Percentiles rank a stretch among this genome's conserved stretches.
phyloP scores from a whole-genome alignment of 1,139 yeast species.

The Candida sp. region DNA sequence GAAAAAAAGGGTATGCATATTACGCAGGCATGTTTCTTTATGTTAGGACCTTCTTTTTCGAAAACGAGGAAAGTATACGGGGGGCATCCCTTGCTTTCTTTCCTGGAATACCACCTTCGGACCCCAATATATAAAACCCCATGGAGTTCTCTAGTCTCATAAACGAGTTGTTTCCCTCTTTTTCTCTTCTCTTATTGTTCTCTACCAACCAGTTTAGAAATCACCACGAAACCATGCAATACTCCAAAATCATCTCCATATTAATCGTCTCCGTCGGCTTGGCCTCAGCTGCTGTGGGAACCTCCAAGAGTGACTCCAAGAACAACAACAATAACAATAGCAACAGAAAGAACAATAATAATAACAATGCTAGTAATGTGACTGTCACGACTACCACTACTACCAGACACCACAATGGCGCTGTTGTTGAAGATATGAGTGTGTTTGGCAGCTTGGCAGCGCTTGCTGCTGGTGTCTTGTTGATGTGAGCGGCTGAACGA shows the following conservation, averaged over 20 bases:
- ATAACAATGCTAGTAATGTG: background rate
- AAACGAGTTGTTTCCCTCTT: background rate
- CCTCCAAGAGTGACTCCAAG: background rate
- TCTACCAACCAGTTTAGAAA: background rate
- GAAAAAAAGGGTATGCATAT: background rate
- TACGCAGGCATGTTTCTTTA: background rate
- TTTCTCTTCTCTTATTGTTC: background rate
- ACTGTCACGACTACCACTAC: background rate
- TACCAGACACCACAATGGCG: slow-evolving; percentile 2
- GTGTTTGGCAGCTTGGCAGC: slow-evolving; percentile 2
- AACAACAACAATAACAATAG: background rate
- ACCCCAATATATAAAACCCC: no score
- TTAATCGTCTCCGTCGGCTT: background rate
- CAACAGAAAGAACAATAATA: background rate
- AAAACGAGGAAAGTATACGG: no score
- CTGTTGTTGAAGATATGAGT: background rate
- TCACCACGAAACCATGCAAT: background rate
- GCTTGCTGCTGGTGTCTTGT: slow-evolving; percentile 4
- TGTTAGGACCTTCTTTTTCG: background rate
- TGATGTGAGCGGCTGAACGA: background rate
- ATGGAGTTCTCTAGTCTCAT: no score
- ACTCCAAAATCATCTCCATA: background rate
- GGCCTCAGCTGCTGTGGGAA: background rate
- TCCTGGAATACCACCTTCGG: no score
- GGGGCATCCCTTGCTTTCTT: no score